Evolutionary conservation across 345 rosid genomes (phyloP).

Genomic region (Acer negundo): DNA sequence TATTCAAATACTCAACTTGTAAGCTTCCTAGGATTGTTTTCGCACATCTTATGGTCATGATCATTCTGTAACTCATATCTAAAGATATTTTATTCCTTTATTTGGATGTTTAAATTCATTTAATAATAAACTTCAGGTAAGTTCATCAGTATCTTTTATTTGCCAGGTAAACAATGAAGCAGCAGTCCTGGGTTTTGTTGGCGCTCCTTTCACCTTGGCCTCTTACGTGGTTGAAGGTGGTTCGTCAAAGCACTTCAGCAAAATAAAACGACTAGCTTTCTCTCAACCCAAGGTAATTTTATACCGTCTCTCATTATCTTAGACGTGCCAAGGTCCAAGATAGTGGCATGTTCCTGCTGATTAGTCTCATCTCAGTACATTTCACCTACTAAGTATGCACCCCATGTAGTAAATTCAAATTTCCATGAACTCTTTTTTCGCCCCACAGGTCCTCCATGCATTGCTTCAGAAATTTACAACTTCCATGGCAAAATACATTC

Average conservation of each 20-base stretch:
- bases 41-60: not conserved
- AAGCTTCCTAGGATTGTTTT: not conserved
- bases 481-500: slow-evolving; percentile 84
- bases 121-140: not conserved
- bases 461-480: slow-evolving; percentile 82
- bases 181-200: slow-evolving; percentile 92
- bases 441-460: slow-evolving; percentile 72
- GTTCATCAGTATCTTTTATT: slow-evolving; percentile 6
- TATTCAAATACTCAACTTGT: not conserved
- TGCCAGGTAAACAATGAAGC: slow-evolving; percentile 74
- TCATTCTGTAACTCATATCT: not conserved
- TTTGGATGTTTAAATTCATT: not conserved
- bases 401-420: slow-evolving; percentile 7
- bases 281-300: slow-evolving; percentile 81
- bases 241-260: slow-evolving; percentile 89
- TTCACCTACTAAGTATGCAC: not conserved
- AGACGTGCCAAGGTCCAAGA: not conserved
- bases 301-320: not conserved
- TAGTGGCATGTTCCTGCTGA: not conserved
- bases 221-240: slow-evolving; percentile 96
- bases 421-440: slow-evolving; percentile 13
- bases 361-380: not conserved
- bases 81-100: too few relatives aligned
- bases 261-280: slow-evolving; percentile 84
- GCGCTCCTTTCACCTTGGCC: slow-evolving; percentile 98